Evolutionary conservation across 2,329 filamentous ascomycete species (phyloP), one percentile per base, ranked within the genome.

Genomic region (Hypoxylon sp.): DNA sequence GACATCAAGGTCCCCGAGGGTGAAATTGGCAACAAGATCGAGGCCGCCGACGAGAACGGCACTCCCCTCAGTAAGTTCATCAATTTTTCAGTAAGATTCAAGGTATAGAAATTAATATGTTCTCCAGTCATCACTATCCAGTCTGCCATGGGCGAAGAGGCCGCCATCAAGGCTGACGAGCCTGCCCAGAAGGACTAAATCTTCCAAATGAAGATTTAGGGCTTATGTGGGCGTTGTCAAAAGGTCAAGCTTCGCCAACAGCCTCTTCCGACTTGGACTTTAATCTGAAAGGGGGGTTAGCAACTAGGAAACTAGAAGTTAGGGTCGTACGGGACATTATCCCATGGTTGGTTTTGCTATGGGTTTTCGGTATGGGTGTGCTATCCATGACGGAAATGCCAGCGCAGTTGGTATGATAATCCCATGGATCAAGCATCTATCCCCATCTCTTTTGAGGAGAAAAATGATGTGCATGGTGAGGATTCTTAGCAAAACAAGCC

Each of bases 111-210:
- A 41, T 62, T 71, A 60, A 71, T 36, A 20, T 15, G 29, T n/a
- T 51, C 46, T 31, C 31, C 17, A 96, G 91, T 91, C 78, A 88
- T 97, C 69, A 88, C 93, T 68, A 86, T 99, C 74, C 89, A 96
- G 73, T 90, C 90, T 69, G 86, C 94, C 73, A 99, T 99, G 94
- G 90, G 90, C 72, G 93, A 99, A 80, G 90, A 97, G 83, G 78
- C 83, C 68, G 89, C 87, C 71, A 88, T 97, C 73, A 92, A 97
- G 73, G 89, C 87, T 78, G 97, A 97, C 87, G 92, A 97, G 80
- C 90, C 90, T 75, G 86, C 89, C 75, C 67, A 68, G 58, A 68
- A 71, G 63, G 44, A 34, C 44, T 70, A 68, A 67, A 62, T 53
- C 31, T 58, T 45, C 48, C 15, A 13, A 2, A 9, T 5, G 47